Conservation (phyloP, 306 rosid species). For the Rosa persica region DNA sequence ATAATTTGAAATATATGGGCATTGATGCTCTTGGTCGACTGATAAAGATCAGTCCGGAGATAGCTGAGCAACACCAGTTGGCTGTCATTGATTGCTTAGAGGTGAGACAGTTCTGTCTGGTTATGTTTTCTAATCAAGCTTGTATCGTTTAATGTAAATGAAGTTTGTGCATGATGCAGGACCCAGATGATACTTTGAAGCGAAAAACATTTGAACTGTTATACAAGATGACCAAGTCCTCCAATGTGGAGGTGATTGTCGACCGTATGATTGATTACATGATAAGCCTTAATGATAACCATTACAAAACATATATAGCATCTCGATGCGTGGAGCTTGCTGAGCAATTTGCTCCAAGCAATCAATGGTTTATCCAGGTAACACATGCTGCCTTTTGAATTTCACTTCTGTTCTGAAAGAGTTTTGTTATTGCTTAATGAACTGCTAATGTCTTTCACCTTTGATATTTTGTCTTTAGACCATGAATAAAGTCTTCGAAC, state of each 20-base stretch:
- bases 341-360: slow-evolving; percentile 95
- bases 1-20: slow-evolving; percentile 96
- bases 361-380: slow-evolving; percentile 99
- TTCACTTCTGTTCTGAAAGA: background rate
- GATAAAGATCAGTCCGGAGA: slow-evolving; percentile 77
- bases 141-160: slow-evolving; percentile 16
- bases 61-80: slow-evolving; percentile 95
- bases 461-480: slow-evolving; percentile 53
- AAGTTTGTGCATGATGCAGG: slow-evolving; percentile 53
- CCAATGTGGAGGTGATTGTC: slow-evolving; percentile 98
- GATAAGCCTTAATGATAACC: slow-evolving; percentile 85
- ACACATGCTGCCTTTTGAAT: slow-evolving; percentile 13
- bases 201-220: slow-evolving; percentile 89
- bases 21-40: slow-evolving; percentile 95
- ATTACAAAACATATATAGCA: slow-evolving; percentile 90
- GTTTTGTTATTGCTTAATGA: background rate
- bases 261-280: slow-evolving; percentile 93
- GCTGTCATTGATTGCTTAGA: slow-evolving; percentile 99
- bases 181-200: slow-evolving; percentile 95
- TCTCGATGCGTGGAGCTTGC: slow-evolving; percentile 97
- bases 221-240: slow-evolving; percentile 92
- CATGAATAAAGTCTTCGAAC: slow-evolving; percentile 99
- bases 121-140: background rate
- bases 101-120: slow-evolving; percentile 43
- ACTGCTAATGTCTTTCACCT: slow-evolving; percentile 5